Percentiles rank a stretch among this genome's conserved stretches.
Evolutionary conservation across 208 protist genomes (phyloP).

Genomic region (Trypanosoma melophagium): DNA sequence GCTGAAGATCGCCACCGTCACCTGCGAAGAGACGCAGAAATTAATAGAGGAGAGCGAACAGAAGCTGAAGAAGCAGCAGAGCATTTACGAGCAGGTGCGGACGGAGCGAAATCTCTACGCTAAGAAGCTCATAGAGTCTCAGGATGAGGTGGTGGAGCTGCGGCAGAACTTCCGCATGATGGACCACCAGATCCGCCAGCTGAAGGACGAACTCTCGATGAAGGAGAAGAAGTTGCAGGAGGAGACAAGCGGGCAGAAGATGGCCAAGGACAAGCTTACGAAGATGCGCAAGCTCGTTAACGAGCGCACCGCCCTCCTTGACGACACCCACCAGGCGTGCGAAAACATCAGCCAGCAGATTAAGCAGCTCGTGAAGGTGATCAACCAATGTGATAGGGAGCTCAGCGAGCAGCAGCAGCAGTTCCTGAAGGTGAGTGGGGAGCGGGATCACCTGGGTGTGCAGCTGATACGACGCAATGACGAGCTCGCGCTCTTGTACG

Average conservation of each 20-base stretch:
- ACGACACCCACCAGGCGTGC: slow-evolving; percentile 47
- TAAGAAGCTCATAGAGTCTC: slow-evolving; percentile 96
- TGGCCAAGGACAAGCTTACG: slow-evolving; percentile 61
- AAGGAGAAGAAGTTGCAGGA: slow-evolving; percentile 73
- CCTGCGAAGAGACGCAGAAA: slow-evolving; percentile 94
- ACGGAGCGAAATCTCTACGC: slow-evolving; percentile 97
- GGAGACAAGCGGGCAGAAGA: slow-evolving; percentile 56
- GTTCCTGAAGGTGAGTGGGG: slow-evolving; percentile 93
- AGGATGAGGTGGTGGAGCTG: slow-evolving; percentile 97
- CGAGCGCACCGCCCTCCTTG: slow-evolving; percentile 57
- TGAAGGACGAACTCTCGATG: slow-evolving; percentile 95
- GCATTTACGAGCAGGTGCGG: slow-evolving; percentile 93
- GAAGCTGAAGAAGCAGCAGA: slow-evolving; percentile 73
- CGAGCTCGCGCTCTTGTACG: slow-evolving; percentile 97
- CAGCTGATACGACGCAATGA: slow-evolving; percentile 98
- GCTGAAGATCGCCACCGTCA: slow-evolving; percentile 86
- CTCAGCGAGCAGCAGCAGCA: slow-evolving; percentile 90
- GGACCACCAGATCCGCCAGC: slow-evolving; percentile 94
- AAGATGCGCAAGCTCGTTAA: slow-evolving; percentile 75
- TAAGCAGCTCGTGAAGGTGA: slow-evolving; percentile 94
- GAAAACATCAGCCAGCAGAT: slow-evolving; percentile 83
- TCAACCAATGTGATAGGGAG: slow-evolving; percentile 92
- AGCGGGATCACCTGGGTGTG: slow-evolving; percentile 94
- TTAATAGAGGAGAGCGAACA: slow-evolving; percentile 92
- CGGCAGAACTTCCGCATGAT: slow-evolving; percentile 97